These are phyloP conservation scores for Tylopilus orsonianus DNA, from an alignment of 1,284 basidiomycete genomes.

Conservation along the genomic window DNA sequence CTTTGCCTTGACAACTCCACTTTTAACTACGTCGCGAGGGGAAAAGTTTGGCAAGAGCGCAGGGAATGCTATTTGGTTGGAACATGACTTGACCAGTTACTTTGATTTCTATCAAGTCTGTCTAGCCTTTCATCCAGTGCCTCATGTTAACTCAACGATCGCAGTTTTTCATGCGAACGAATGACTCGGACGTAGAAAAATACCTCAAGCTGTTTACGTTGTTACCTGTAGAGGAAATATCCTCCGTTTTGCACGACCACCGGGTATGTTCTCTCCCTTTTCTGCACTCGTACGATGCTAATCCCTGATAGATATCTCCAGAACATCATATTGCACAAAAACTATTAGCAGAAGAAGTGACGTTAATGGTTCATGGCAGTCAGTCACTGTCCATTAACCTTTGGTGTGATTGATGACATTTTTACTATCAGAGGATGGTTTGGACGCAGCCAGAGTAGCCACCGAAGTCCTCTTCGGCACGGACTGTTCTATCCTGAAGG, in stretches of 20 bases:
- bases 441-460: slow-evolving; percentile 33
- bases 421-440: slow-evolving; percentile 26
- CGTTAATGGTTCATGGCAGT: slow-evolving; percentile 85
- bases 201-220: slow-evolving; percentile 88
- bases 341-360: slow-evolving; percentile 85
- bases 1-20: slow-evolving; percentile 89
- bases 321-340: slow-evolving; percentile 72
- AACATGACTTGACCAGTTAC: slow-evolving; percentile 71
- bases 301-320: slow-evolving; percentile 45
- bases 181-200: slow-evolving; percentile 80
- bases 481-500: slow-evolving; percentile 28
- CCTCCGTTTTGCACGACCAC: slow-evolving; percentile 61
- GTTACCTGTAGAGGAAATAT: slow-evolving; percentile 60
- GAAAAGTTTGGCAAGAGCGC: slow-evolving; percentile 98
- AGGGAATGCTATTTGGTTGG: slow-evolving; percentile 94
- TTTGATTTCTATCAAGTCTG: slow-evolving; percentile 91
- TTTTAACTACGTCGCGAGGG: slow-evolving; percentile 88
- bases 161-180: slow-evolving; percentile 86
- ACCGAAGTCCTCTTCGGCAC: slow-evolving; percentile 36
- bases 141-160: slow-evolving; percentile 1
- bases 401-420: slow-evolving; percentile 2
- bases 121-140: not conserved
- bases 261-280: slow-evolving; percentile 34
- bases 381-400: slow-evolving; percentile 9
- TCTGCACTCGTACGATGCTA: slow-evolving; percentile 1